Base-by-base conservation (phyloP, 768 basidiomycete genomes). In the Hypholoma fasciculare region DNA sequence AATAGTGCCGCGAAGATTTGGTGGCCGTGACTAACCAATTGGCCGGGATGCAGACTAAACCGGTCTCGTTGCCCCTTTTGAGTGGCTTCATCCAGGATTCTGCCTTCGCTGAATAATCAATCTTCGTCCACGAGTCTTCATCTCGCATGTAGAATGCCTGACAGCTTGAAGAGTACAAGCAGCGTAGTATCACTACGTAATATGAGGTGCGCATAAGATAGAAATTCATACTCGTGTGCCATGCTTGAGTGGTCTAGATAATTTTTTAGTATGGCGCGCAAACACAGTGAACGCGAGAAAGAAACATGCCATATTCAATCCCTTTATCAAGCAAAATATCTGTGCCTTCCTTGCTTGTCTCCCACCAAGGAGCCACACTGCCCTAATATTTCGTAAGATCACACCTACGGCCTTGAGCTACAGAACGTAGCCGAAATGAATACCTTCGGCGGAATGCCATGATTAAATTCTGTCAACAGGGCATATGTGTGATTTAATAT, bases 331-430 rank as follows among this genome's bases (percentile, higher is more conserved):
- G 78, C 23, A 91, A 72, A 23, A 91, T 74, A 14, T 81, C 71
- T 0, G 83, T 83, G 3, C 85, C 85, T 68, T 88, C 87, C 60
- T 81, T 84, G 69, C 82, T 86, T 2, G 83, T 83, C 68, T 92
- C 90, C 89, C 89, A 92, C 88, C 89, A 92, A 0, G 88, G 89
- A 1, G 88, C 89, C 36, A 89, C 87, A 50, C 80, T 83, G 39
- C 85, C 86, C 71, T 76, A 56, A 34, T 34, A 34, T 34, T 34
- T 34, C 9, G 30, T 9, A 34, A 34, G 6, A 9, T 34, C 30
- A 34, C 9, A 5, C 19, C 13, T 12, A 38, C 11, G 3, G 37
- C 40, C 30, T n/a, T 51, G 39, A 13, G 12, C 12, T 37, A 14
- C 30, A 55, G 26, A 8, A 39, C 27, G 34, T 11, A 39, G 20